Percentiles rank a stretch among this genome's conserved stretches.
Conservation (phyloP, 2,329 filamentous ascomycete species). For the Cadophora sp. region DNA sequence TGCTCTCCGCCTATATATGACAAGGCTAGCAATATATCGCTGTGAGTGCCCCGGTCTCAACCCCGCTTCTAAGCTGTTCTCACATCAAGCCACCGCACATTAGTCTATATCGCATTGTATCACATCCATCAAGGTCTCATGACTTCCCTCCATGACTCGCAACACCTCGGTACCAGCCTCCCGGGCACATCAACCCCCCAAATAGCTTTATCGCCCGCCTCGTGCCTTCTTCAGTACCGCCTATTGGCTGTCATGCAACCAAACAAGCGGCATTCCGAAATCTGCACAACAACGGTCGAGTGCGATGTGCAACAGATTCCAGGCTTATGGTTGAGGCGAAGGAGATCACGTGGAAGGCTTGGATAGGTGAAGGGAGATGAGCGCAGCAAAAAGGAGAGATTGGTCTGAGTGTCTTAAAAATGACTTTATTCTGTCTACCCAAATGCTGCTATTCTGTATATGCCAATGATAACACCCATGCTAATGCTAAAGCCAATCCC, state of each 20-base stretch:
- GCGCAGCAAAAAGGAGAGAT: not conserved
- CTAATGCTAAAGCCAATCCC: slow-evolving; percentile 8
- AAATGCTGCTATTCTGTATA: not conserved
- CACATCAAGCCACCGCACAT: not conserved
- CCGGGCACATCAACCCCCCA: not conserved
- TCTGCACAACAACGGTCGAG: slow-evolving; percentile 19
- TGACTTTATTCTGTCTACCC: not conserved
- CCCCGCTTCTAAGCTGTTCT: no score
- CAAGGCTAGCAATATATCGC: no score
- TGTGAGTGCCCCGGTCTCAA: no score
- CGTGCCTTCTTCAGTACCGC: not conserved
- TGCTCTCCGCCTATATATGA: no score
- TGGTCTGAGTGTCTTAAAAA: not conserved
- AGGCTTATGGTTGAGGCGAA: not conserved
- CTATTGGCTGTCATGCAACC: slow-evolving; percentile 9
- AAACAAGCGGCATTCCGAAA: slow-evolving; percentile 4
- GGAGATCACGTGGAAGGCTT: not conserved
- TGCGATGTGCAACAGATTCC: slow-evolving; percentile 17
- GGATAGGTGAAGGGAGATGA: not conserved
- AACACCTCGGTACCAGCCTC: not conserved
- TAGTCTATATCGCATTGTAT: no score
- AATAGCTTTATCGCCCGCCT: not conserved
- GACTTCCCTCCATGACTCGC: not conserved
- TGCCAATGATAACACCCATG: slow-evolving; percentile 1
- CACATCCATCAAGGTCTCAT: not conserved